Conservation (phyloP, 495 filamentous ascomycete species). For the Podospora didyma region DNA sequence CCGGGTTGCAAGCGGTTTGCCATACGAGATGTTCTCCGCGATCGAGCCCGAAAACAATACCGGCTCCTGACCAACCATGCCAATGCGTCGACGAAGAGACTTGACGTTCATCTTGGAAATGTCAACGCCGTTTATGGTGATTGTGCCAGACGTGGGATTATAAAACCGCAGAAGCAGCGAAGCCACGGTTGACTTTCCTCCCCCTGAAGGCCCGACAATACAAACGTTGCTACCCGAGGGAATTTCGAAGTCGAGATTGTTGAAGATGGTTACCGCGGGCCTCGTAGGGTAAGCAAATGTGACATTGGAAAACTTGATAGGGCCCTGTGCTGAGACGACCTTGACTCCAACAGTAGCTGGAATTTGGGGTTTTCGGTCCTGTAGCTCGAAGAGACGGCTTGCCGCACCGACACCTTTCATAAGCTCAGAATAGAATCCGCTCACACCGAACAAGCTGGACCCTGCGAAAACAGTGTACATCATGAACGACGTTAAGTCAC, state of each 20-base stretch:
- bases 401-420: slow-evolving; percentile 99
- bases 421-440: slow-evolving; percentile 93
- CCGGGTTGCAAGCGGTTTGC: slow-evolving; percentile 71
- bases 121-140: slow-evolving; percentile 81
- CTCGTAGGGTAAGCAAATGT: slow-evolving; percentile 87
- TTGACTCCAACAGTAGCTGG: slow-evolving; percentile 73
- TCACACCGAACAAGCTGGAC: slow-evolving; percentile 84
- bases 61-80: slow-evolving; percentile 91
- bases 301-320: slow-evolving; percentile 81
- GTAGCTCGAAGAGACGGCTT: slow-evolving; percentile 89
- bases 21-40: slow-evolving; percentile 95
- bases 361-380: slow-evolving; percentile 87
- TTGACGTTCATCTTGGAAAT: slow-evolving; percentile 89
- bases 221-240: slow-evolving; percentile 91
- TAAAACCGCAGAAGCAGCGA: slow-evolving; percentile 90
- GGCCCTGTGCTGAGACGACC: slow-evolving; percentile 77
- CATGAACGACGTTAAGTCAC: slow-evolving; percentile 92
- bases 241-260: slow-evolving; percentile 82
- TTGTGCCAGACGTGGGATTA: slow-evolving; percentile 67
- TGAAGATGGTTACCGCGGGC: slow-evolving; percentile 87
- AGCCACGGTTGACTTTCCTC: slow-evolving; percentile 92
- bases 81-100: slow-evolving; percentile 87
- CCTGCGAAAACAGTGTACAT: slow-evolving; percentile 98
- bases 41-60: slow-evolving; percentile 94
- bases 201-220: slow-evolving; percentile 91